phyloP scores from a whole-genome alignment of 345 rosid genomes.

The Rhizophora mangle region DNA sequence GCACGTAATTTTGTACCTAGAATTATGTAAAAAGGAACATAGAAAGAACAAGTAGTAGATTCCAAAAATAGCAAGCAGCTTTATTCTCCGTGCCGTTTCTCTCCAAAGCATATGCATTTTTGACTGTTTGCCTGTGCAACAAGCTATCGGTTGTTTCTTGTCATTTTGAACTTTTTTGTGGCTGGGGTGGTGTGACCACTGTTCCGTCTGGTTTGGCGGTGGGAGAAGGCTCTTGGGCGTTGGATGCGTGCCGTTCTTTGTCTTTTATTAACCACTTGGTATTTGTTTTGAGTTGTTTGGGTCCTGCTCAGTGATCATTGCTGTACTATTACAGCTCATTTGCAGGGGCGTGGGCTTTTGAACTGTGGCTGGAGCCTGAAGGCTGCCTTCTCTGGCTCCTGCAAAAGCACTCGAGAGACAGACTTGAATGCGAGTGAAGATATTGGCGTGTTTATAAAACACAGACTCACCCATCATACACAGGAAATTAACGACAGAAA shows the following conservation, averaged over 20 bases:
- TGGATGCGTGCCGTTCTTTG: too few relatives aligned
- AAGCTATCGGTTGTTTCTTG: not conserved
- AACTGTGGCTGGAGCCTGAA: conserved; percentile 15
- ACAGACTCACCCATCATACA: too few relatives aligned
- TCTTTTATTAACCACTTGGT: not conserved
- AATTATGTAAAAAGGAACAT: conserved; percentile 19
- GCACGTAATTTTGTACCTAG: conserved; percentile 22
- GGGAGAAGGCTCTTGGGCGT: too few relatives aligned
- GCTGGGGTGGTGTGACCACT: too few relatives aligned
- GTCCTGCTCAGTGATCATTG: not conserved
- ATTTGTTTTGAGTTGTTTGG: conserved; percentile 9
- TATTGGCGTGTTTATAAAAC: too few relatives aligned
- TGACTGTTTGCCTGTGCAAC: not conserved
- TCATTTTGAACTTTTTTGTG: too few relatives aligned
- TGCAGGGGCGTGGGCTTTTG: conserved; percentile 15
- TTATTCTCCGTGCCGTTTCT: conserved; percentile 20
- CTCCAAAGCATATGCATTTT: not conserved
- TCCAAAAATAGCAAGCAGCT: conserved; percentile 30
- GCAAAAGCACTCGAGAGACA: too few relatives aligned
- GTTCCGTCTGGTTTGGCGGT: too few relatives aligned
- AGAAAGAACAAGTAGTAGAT: conserved; percentile 22
- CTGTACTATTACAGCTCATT: conserved; percentile 11
- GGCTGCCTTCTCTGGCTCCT: not conserved
- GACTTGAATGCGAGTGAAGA: too few relatives aligned
- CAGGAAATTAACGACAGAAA: too few relatives aligned